phyloP scores from a whole-genome alignment of 208 protist genomes.

The Balamuthia mandrillaris region DNA sequence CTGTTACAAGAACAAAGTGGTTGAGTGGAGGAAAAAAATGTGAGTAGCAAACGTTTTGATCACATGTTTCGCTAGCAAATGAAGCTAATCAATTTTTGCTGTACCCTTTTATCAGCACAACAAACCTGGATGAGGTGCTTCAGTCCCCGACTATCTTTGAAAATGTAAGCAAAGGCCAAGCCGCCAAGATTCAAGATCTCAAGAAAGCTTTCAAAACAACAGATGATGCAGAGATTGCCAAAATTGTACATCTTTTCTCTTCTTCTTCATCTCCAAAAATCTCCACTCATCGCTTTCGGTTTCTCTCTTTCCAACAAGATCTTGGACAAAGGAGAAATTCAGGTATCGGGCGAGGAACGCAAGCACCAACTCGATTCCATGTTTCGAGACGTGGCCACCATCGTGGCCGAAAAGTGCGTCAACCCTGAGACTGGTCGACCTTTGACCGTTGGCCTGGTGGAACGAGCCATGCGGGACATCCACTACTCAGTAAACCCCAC shows the following conservation, averaged over 20 bases:
- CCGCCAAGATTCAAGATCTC: constrained; percentile 80
- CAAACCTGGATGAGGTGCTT: constrained; percentile 84
- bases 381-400: constrained; percentile 91
- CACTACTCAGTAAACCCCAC: constrained; percentile 86
- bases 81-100: neutral
- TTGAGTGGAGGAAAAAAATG: constrained; percentile 73
- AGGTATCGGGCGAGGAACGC: constrained; percentile 95
- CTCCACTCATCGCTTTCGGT: neutral
- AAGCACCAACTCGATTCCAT: constrained; percentile 84
- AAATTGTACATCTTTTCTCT: neutral
- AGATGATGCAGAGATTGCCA: constrained; percentile 49
- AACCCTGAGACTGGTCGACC: constrained; percentile 70
- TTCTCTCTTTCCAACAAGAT: constrained; percentile 68
- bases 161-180: constrained; percentile 81
- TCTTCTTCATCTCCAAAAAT: neutral
- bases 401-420: constrained; percentile 91
- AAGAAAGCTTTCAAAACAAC: constrained; percentile 68
- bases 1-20: constrained; percentile 85
- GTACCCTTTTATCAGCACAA: constrained; percentile 48
- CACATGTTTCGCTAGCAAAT: neutral
- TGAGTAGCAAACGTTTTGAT: constrained; percentile 44
- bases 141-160: constrained; percentile 78
- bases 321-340: constrained; percentile 92
- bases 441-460: constrained; percentile 81
- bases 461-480: constrained; percentile 88